Conservation (phyloP, 2,329 filamentous ascomycete species). For the Colletotrichum musae region DNA sequence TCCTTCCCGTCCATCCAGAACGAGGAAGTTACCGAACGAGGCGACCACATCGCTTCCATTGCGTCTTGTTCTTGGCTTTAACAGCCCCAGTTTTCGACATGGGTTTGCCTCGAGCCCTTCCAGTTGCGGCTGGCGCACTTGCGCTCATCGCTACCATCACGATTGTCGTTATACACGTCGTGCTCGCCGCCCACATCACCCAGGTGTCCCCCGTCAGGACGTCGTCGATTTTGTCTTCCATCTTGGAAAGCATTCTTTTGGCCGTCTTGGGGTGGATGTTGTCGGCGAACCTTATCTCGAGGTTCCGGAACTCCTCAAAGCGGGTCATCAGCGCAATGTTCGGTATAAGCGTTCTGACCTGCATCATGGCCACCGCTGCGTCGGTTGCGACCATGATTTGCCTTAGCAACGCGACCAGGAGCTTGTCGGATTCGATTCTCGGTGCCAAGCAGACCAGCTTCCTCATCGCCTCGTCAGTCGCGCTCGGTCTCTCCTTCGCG, state of each 20-base stretch:
- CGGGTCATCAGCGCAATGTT: slow-evolving; percentile 54
- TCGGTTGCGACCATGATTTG: slow-evolving; percentile 61
- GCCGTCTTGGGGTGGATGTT: slow-evolving; percentile 52
- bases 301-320: slow-evolving; percentile 40
- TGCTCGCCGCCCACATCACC: slow-evolving; percentile 53
- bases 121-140: slow-evolving; percentile 53
- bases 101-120: slow-evolving; percentile 52
- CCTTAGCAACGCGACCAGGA: slow-evolving; percentile 52
- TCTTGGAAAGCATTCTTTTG: slow-evolving; percentile 56
- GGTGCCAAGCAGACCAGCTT: slow-evolving; percentile 53
- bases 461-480: slow-evolving; percentile 60
- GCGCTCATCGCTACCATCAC: slow-evolving; percentile 57
- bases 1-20: slow-evolving; percentile 10
- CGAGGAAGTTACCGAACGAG: background rate
- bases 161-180: slow-evolving; percentile 56
- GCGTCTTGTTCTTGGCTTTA: slow-evolving; percentile 27
- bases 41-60: slow-evolving; percentile 6
- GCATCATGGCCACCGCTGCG: slow-evolving; percentile 60
- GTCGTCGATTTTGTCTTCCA: slow-evolving; percentile 55
- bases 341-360: slow-evolving; percentile 55
- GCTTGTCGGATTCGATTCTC: slow-evolving; percentile 49
- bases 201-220: slow-evolving; percentile 50
- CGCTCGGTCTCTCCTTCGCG: slow-evolving; percentile 61
- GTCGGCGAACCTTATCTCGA: slow-evolving; percentile 47
- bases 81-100: slow-evolving; percentile 46